Percentiles rank a stretch among this genome's conserved stretches.
These are phyloP conservation scores for Wickerhamomyces xylosicus DNA, from an alignment of 805 yeast species.

Conservation along the genomic window DNA sequence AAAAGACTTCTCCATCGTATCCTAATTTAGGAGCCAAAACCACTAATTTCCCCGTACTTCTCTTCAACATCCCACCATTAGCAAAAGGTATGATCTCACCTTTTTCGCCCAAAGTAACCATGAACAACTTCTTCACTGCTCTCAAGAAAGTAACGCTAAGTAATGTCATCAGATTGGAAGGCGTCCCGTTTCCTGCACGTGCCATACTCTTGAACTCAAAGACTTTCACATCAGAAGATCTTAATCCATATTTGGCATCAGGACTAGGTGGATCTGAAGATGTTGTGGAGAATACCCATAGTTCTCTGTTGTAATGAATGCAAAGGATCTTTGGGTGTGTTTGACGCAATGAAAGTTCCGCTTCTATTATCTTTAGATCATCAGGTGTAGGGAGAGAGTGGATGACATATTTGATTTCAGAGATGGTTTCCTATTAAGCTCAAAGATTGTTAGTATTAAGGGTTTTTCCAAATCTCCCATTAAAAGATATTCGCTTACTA, in stretches of 20 bases:
- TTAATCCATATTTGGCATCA: conserved; percentile 11
- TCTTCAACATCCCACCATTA: conserved; percentile 27
- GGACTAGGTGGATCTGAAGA: conserved; percentile 24
- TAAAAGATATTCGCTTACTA: conserved; percentile 8
- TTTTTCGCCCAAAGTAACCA: conserved; percentile 23
- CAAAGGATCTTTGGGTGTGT: conserved; percentile 25
- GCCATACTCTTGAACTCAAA: conserved; percentile 13
- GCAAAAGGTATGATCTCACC: conserved; percentile 38
- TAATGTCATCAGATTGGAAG: conserved; percentile 22
- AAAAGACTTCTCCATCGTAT: conserved; percentile 32
- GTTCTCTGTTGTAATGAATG: conserved; percentile 28
- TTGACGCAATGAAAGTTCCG: conserved; percentile 28
- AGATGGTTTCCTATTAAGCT: neutral
- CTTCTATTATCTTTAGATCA: conserved; percentile 31
- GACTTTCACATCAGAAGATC: conserved; percentile 5
- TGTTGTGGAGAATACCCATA: conserved; percentile 34
- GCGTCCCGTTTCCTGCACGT: conserved; percentile 8
- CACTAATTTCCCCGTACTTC: conserved; percentile 20
- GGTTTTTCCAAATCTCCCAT: neutral
- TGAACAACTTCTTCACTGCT: conserved; percentile 35
- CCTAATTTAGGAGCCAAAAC: conserved; percentile 39
- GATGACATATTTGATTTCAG: conserved; percentile 12
- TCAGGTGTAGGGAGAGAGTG: conserved; percentile 14
- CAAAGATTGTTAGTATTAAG: neutral
- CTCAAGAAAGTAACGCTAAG: conserved; percentile 37